Percentiles rank a stretch among this genome's conserved stretches.
Conservation (phyloP, 257 asterid species). For the Handroanthus guayacan region DNA sequence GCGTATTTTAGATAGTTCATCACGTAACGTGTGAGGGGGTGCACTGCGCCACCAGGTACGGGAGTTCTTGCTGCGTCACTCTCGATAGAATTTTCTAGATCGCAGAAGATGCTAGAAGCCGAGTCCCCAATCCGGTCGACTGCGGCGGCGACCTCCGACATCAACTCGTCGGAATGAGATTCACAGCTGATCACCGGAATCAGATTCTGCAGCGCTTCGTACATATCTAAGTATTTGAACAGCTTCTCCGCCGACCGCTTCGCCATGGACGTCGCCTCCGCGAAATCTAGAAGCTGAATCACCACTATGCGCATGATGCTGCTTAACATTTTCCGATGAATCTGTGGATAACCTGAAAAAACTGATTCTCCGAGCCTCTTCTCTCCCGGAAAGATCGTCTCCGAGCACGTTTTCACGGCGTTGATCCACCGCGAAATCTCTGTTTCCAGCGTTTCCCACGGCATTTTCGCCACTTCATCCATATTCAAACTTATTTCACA, state of each 20-base stretch:
- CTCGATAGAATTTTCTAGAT: slow-evolving; percentile 72
- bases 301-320: slow-evolving; percentile 67
- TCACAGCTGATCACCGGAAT: slow-evolving; percentile 47
- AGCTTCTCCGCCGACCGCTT: slow-evolving; percentile 80
- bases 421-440: slow-evolving; percentile 78
- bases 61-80: slow-evolving; percentile 61
- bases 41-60: slow-evolving; percentile 94
- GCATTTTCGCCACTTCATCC: slow-evolving; percentile 69
- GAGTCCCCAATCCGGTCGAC: slow-evolving; percentile 68
- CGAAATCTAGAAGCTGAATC: slow-evolving; percentile 79
- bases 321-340: slow-evolving; percentile 45
- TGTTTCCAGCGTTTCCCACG: slow-evolving; percentile 71
- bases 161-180: slow-evolving; percentile 51
- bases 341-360: slow-evolving; percentile 50
- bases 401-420: slow-evolving; percentile 57
- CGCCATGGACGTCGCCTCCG: slow-evolving; percentile 76
- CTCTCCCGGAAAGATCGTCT: slow-evolving; percentile 63
- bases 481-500: slow-evolving; percentile 60
- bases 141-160: slow-evolving; percentile 52
- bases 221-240: slow-evolving; percentile 77
- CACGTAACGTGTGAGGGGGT: slow-evolving; percentile 87
- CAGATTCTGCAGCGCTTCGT: slow-evolving; percentile 64
- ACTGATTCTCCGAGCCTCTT: slow-evolving; percentile 55
- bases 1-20: slow-evolving; percentile 80
- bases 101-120: slow-evolving; percentile 63